Percentiles rank a stretch among this genome's conserved stretches.
phyloP scores from a whole-genome alignment of 208 protist species.

The Acanthamoeba castellanii region DNA sequence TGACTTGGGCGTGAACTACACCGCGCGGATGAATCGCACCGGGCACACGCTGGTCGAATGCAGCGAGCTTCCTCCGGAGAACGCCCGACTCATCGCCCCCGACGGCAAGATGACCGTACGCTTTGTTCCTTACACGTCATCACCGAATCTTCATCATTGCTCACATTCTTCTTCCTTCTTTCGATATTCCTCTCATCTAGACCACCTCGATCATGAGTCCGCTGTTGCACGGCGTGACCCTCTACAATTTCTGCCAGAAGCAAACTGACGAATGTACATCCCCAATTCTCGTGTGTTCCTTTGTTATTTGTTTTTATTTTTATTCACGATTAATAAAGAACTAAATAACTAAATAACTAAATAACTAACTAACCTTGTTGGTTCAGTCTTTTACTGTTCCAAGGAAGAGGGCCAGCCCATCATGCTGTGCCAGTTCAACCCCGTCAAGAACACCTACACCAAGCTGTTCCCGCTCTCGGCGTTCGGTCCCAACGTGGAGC shows the following conservation, averaged over 20 bases:
- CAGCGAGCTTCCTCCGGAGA: conserved; percentile 10
- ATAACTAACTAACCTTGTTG: no score
- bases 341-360: no score
- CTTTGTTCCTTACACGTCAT: no score
- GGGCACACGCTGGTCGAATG: conserved; percentile 41
- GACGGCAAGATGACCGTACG: conserved; percentile 30
- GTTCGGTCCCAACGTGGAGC: not conserved
- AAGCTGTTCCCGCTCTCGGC: conserved; percentile 32
- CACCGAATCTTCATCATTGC: not conserved
- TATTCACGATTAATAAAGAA: no score
- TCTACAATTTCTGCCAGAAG: conserved; percentile 46
- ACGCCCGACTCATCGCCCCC: conserved; percentile 9
- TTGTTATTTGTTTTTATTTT: no score
- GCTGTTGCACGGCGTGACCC: not conserved
- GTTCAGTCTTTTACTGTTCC: not conserved
- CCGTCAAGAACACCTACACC: not conserved
- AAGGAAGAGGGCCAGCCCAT: not conserved
- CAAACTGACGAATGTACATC: conserved; percentile 9
- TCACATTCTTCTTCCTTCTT: no score
- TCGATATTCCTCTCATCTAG: not conserved
- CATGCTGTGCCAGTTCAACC: not conserved
- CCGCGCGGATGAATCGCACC: not conserved
- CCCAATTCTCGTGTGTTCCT: not conserved
- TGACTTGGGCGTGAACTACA: conserved; percentile 49
- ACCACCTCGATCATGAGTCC: not conserved